Base-by-base conservation (phyloP, 345 rosid species). In the Nephelium lappaceum region DNA sequence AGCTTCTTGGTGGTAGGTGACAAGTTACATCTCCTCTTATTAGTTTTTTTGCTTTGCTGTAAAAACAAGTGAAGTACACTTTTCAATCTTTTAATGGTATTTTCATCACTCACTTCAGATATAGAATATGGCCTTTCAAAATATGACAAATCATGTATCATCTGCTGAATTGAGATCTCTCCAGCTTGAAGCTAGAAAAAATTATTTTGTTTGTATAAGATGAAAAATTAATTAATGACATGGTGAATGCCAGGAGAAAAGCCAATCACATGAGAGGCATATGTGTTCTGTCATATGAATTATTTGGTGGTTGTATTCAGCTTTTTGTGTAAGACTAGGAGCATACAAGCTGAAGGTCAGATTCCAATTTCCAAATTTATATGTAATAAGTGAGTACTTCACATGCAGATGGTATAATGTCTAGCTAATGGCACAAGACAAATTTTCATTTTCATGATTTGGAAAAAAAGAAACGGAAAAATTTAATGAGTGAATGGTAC, bases 1-100 rank as follows among this genome's bases (percentile, higher is more conserved):
- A 66, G 64, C 71, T 66, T 31, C 53, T 67, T 49, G 63, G 53
- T 39, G 61, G 67, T 62, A 11, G 39, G 57, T 69, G 67, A 58
- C 51, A 73, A 12, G 71, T 75, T 64, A 75, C 72, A 66, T 75
- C 62, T 24, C 25, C 5, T 14, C 19, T 57, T 65, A 41, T 1
- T 36, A 41, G 63, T 66, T 67, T 38, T 76, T 76, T 76, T 67
- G 79, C 79, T 8, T 67, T 8, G 61, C 61, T 19, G 41, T 57
- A 71, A 69, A 27, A 6, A 49, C 53, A 69, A 67, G 15, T 39
- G 14, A 41, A 19, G n/a, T 1, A 58, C 71, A 3, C 11, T 67
- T 38, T 69, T 45, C 38, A 69, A 23, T 47, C 73, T 69, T 45
- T 41, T 67, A 67, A 41, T 39, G 7, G 23, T 9, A 18, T 38